Conservation (phyloP, 768 basidiomycete genomes). For the Pulveroboletus frians region DNA sequence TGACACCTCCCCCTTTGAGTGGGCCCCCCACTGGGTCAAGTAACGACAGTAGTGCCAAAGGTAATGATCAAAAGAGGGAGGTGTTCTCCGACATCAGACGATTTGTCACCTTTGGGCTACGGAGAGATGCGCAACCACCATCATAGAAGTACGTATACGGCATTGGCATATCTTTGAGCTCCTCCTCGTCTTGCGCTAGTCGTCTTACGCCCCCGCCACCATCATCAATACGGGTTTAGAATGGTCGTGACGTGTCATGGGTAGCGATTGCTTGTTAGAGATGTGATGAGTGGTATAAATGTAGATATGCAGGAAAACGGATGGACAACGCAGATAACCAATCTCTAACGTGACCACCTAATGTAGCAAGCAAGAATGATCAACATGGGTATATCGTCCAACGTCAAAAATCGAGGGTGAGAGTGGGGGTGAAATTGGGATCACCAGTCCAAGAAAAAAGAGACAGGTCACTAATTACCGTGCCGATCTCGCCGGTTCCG, state of each 20-base stretch:
- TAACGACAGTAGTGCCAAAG: slow-evolving; percentile 35
- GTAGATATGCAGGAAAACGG: slow-evolving; percentile 6
- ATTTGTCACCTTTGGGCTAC: slow-evolving; percentile 83
- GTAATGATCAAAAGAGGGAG: slow-evolving; percentile 57
- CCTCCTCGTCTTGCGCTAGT: background rate
- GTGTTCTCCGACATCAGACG: slow-evolving; percentile 86
- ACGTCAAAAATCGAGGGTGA: slow-evolving; percentile 4
- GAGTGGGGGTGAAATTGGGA: slow-evolving; percentile 3
- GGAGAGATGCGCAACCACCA: slow-evolving; percentile 54
- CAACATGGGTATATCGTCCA: slow-evolving; percentile 14
- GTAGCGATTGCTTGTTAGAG: background rate
- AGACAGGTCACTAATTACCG: background rate
- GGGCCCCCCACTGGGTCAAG: slow-evolving; percentile 62
- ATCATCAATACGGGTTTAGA: slow-evolving; percentile 5
- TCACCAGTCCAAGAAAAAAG: slow-evolving; percentile 15
- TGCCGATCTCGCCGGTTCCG: slow-evolving; percentile 11
- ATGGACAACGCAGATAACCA: slow-evolving; percentile 1
- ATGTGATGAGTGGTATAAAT: slow-evolving; percentile 18
- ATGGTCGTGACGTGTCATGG: background rate
- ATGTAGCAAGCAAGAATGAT: background rate
- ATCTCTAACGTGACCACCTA: background rate
- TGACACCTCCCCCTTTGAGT: slow-evolving; percentile 57
- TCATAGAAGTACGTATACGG: slow-evolving; percentile 10
- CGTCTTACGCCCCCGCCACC: slow-evolving; percentile 2
- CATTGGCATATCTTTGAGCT: background rate